phyloP scores from a whole-genome alignment of 192 early-diverging fungal species.

The Spizellomyces punctatus region DNA sequence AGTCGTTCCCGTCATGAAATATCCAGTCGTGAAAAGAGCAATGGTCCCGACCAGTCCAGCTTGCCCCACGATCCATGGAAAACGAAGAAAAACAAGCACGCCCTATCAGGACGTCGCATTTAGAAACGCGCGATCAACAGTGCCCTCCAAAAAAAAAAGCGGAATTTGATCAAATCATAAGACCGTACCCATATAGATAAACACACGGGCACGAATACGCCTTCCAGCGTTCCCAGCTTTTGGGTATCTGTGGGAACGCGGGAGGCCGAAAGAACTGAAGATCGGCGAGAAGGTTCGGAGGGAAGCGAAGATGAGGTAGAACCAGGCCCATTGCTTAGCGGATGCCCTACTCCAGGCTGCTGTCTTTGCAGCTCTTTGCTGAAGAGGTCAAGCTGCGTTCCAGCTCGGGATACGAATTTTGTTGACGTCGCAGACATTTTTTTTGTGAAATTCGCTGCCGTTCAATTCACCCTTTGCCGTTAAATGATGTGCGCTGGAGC shows the following conservation, averaged over 20 bases:
- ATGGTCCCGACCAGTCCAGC: constrained; percentile 39
- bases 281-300: too few relatives aligned
- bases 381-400: constrained; percentile 27
- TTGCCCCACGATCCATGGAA: constrained; percentile 38
- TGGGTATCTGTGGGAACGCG: background rate
- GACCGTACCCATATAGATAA: constrained; percentile 22
- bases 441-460: too few relatives aligned
- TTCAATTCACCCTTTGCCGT: too few relatives aligned
- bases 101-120: constrained; percentile 8
- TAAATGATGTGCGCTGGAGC: too few relatives aligned
- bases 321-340: too few relatives aligned
- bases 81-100: constrained; percentile 34
- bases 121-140: background rate
- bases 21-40: constrained; percentile 20
- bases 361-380: constrained; percentile 7
- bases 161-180: background rate
- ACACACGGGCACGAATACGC: constrained; percentile 27
- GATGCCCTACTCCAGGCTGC: background rate
- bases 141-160: background rate
- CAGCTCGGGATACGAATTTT: constrained; percentile 19
- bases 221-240: constrained; percentile 24
- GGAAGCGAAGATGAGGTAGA: too few relatives aligned
- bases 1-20: constrained; percentile 34
- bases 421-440: background rate
- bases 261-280: too few relatives aligned